Conservation (phyloP, 192 early-diverging fungal species). For the Backusella macrospora region DNA sequence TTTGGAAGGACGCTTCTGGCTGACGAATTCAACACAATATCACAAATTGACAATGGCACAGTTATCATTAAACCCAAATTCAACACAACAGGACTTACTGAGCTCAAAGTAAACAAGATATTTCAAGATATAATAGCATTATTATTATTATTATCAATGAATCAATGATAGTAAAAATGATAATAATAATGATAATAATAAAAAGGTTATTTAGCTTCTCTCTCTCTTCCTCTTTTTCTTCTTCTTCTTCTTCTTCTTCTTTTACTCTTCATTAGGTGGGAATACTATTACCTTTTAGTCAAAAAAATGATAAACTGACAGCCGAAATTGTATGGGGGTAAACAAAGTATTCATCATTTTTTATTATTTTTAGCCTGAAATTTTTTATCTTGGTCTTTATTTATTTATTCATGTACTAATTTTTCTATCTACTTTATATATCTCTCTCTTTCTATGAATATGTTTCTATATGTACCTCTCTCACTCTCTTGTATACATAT, state of each 20-base stretch:
- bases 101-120: constrained; percentile 11
- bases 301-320: constrained; percentile 29
- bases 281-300: constrained; percentile 33
- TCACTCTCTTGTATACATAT: neutral
- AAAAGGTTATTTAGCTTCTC: neutral
- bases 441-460: neutral
- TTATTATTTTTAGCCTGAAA: too few relatives aligned
- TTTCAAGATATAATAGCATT: neutral
- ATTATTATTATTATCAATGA: neutral
- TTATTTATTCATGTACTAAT: too few relatives aligned
- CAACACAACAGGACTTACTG: constrained; percentile 16
- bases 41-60: constrained; percentile 16
- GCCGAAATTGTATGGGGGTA: constrained; percentile 36
- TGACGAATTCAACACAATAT: constrained; percentile 19
- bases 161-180: too few relatives aligned
- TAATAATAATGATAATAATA: neutral
- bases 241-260: too few relatives aligned
- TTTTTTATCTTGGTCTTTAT: too few relatives aligned
- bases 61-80: constrained; percentile 2
- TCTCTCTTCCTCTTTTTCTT: too few relatives aligned
- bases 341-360: neutral
- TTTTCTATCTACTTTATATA: neutral
- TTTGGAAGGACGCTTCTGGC: constrained; percentile 11
- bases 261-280: constrained; percentile 17
- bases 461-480: neutral